Conservation (phyloP, 805 yeast genomes). For the Candida boleticola region DNA sequence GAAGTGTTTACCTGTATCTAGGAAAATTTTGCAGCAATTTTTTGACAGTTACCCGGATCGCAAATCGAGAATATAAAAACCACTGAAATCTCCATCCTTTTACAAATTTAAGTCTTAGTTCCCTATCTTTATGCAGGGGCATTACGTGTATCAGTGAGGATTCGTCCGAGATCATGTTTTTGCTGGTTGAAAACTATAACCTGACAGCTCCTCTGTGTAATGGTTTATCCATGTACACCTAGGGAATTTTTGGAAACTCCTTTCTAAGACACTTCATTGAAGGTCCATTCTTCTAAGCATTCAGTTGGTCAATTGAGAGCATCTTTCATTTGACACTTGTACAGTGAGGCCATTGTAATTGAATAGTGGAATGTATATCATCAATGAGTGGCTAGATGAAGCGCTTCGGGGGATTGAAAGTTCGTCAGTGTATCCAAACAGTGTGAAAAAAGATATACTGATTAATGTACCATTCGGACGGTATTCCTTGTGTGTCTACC, state of each 20-base stretch:
- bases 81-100: not conserved
- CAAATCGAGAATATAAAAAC: constrained; percentile 1
- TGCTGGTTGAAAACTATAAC: constrained; percentile 99
- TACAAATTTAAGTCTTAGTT: constrained; percentile 21
- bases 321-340: constrained; percentile 16
- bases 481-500: not conserved
- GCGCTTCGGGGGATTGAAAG: no score
- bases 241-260: constrained; percentile 74
- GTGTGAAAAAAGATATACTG: no score
- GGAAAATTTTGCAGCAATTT: no score
- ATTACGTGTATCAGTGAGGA: constrained; percentile 99
- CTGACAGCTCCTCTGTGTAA: constrained; percentile 73
- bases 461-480: not conserved
- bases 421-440: no score
- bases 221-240: constrained; percentile 46
- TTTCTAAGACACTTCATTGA: constrained; percentile 28
- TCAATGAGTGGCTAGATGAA: not conserved
- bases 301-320: constrained; percentile 23
- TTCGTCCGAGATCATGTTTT: constrained; percentile 99
- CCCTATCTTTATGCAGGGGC: constrained; percentile 99
- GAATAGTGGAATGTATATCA: constrained; percentile 1
- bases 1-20: no score
- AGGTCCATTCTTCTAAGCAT: constrained; percentile 21
- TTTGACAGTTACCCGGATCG: constrained; percentile 9
- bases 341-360: constrained; percentile 21